Evolutionary conservation across 1,139 yeast species (phyloP).

Genomic region (Candida tropicalis): DNA sequence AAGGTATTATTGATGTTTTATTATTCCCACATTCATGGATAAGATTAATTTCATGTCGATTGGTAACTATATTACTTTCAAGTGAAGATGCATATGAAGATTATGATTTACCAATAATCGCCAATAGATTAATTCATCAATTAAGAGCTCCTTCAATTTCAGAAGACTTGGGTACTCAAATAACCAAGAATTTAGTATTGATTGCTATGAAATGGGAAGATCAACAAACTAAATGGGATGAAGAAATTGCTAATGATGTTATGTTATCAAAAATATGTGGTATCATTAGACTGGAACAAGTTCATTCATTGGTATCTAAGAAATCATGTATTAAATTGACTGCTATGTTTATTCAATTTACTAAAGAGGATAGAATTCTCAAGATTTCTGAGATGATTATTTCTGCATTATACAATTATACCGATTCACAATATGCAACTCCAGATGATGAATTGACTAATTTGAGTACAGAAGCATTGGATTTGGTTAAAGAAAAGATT

Average conservation of each 20-base stretch:
- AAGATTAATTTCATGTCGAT: slow-evolving; percentile 67
- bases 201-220: slow-evolving; percentile 67
- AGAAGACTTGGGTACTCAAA: slow-evolving; percentile 64
- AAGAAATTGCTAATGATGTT: slow-evolving; percentile 57
- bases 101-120: slow-evolving; percentile 61
- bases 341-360: slow-evolving; percentile 58
- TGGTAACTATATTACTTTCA: slow-evolving; percentile 55
- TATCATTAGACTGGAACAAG: slow-evolving; percentile 64
- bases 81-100: slow-evolving; percentile 38
- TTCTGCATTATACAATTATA: slow-evolving; percentile 60
- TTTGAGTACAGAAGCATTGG: slow-evolving; percentile 69
- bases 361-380: slow-evolving; percentile 40
- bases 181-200: slow-evolving; percentile 66
- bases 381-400: slow-evolving; percentile 51
- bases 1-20: slow-evolving; percentile 52
- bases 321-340: slow-evolving; percentile 63
- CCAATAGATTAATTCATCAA: slow-evolving; percentile 72
- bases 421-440: slow-evolving; percentile 43
- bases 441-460: slow-evolving; percentile 56
- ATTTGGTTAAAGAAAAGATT: slow-evolving; percentile 65
- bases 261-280: slow-evolving; percentile 61
- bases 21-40: slow-evolving; percentile 94
- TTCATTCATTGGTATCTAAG: slow-evolving; percentile 59
- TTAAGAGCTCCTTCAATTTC: slow-evolving; percentile 76
- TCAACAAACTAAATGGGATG: slow-evolving; percentile 38